Conservation (phyloP, 1,139 yeast species). For the Geotrichum carabidarum region DNA sequence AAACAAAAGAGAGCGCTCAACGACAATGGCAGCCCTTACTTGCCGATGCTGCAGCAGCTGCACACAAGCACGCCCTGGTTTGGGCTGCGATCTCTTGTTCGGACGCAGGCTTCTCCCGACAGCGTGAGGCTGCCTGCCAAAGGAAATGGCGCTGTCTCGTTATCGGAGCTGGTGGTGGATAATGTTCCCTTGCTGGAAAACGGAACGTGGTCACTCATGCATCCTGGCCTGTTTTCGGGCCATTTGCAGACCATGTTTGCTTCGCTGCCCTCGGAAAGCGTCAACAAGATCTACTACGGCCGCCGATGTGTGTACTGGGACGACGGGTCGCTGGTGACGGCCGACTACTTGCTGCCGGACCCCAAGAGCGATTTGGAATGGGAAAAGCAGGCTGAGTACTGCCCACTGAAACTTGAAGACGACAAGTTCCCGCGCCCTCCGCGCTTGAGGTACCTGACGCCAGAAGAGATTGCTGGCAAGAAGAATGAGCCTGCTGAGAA, state of each 20-base stretch:
- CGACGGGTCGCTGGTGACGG: slow-evolving; percentile 61
- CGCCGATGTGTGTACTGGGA: slow-evolving; percentile 64
- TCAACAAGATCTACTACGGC: slow-evolving; percentile 64
- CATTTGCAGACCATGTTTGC: slow-evolving; percentile 69
- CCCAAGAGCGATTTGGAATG: slow-evolving; percentile 50
- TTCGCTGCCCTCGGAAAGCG: slow-evolving; percentile 49
- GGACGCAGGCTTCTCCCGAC: slow-evolving; percentile 13
- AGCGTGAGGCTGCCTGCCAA: slow-evolving; percentile 40
- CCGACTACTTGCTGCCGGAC: slow-evolving; percentile 63
- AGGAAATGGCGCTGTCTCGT: slow-evolving; percentile 31
- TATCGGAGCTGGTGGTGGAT: slow-evolving; percentile 41
- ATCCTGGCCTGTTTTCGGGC: slow-evolving; percentile 67
- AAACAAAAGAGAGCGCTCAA: not conserved
- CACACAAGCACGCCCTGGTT: slow-evolving; percentile 1
- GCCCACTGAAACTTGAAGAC: slow-evolving; percentile 42
- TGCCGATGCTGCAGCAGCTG: not conserved
- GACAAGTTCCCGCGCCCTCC: slow-evolving; percentile 68
- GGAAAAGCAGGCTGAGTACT: slow-evolving; percentile 45
- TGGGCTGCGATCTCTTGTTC: slow-evolving; percentile 16
- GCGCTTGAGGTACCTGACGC: slow-evolving; percentile 65
- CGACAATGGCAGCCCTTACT: not conserved
- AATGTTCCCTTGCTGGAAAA: slow-evolving; percentile 45
- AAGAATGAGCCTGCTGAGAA: slow-evolving; percentile 36
- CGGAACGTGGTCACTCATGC: slow-evolving; percentile 30
- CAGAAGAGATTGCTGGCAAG: slow-evolving; percentile 42